A percentile compares a stretch with the other conserved stretches of the same genome.
Evolutionary conservation across 352 stramenopile genomes (phyloP).

Genomic region (Pythium guiyangense): DNA sequence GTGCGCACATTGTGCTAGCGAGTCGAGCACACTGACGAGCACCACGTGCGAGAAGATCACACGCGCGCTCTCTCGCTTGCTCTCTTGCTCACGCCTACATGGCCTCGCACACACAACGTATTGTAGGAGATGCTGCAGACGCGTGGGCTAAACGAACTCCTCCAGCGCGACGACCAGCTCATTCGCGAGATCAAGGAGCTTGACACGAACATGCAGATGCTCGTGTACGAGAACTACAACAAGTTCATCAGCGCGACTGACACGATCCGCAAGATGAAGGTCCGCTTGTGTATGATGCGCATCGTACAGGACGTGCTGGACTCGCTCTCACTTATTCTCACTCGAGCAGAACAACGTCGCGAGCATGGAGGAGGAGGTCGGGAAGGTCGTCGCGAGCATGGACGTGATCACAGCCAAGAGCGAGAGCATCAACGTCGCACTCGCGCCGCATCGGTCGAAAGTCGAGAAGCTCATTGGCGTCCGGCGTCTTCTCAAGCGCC

Average conservation of each 20-base stretch:
- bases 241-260: constrained; percentile 99
- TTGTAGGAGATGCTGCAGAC: constrained; percentile 53
- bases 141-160: constrained; percentile 64
- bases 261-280: constrained; percentile 96
- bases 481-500: constrained; percentile 92
- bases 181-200: constrained; percentile 92
- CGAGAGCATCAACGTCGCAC: constrained; percentile 83
- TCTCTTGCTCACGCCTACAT: not conserved
- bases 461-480: constrained; percentile 98
- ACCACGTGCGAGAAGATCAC: not conserved
- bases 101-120: not conserved
- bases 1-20: constrained; percentile 13
- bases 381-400: constrained; percentile 83
- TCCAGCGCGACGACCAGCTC: constrained; percentile 67
- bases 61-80: not conserved
- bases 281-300: constrained; percentile 6
- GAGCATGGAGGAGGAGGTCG: constrained; percentile 89
- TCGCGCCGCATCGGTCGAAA: constrained; percentile 80
- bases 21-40: not conserved
- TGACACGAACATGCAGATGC: constrained; percentile 99
- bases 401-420: constrained; percentile 85
- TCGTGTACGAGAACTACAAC: constrained; percentile 99
- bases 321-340: not conserved
- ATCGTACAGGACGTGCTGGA: not conserved
- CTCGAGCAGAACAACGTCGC: constrained; percentile 78